phyloP scores from a whole-genome alignment of 2,329 filamentous ascomycete genomes.

The Pezicula radicicola region DNA sequence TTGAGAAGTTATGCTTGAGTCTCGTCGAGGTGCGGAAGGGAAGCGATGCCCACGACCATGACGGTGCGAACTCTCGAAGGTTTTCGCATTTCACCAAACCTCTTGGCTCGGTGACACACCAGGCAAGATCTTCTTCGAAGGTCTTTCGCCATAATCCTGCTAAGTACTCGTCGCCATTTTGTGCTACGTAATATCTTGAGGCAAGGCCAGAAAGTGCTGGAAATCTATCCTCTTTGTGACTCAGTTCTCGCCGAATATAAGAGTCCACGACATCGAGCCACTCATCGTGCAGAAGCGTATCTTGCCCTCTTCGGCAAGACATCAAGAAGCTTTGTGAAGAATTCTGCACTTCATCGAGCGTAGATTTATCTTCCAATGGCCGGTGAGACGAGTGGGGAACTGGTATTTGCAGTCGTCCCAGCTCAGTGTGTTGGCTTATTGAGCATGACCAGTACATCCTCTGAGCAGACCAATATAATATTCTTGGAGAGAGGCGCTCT shows the following conservation, averaged over 20 bases:
- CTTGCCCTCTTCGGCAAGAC: not conserved
- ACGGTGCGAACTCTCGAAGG: not conserved
- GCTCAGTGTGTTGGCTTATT: not conserved
- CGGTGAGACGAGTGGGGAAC: not conserved
- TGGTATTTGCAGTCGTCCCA: not conserved
- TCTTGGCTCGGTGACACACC: not conserved
- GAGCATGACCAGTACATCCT: not conserved
- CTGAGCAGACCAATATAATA: not conserved
- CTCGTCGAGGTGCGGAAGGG: not conserved
- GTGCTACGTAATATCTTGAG: not conserved
- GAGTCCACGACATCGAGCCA: conserved; percentile 6
- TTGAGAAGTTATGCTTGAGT: not conserved
- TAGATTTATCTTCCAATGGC: not conserved
- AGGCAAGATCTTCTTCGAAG: not conserved
- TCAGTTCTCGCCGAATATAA: conserved; percentile 3
- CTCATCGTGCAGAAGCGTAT: not conserved
- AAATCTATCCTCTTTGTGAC: conserved; percentile 1
- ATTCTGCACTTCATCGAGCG: not conserved
- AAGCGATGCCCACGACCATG: not conserved
- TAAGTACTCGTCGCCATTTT: not conserved
- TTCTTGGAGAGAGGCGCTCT: not conserved
- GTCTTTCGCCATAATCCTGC: not conserved
- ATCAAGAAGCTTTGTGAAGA: not conserved
- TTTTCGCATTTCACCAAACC: not conserved
- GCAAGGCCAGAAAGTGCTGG: conserved; percentile 2